These are phyloP conservation scores for Staphylotrichum longicolle DNA, from an alignment of 495 filamentous ascomycete species.

Conservation along the genomic window DNA sequence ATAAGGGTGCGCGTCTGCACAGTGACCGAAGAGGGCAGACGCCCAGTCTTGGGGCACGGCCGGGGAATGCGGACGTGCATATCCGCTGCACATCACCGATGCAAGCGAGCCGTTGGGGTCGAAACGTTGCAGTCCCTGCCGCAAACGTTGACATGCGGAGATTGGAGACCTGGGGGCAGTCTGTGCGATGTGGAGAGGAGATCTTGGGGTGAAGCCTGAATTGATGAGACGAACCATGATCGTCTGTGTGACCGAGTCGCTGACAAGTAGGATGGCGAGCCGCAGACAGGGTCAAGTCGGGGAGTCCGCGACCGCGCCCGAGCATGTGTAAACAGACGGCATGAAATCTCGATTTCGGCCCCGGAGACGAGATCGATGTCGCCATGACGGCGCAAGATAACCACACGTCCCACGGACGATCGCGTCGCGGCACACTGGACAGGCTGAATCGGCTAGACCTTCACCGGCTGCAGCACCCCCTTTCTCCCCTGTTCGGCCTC, in stretches of 20 bases:
- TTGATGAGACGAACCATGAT: conserved; percentile 12
- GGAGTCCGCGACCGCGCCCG: conserved; percentile 2
- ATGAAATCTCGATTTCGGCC: not conserved
- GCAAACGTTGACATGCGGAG: conserved; percentile 1
- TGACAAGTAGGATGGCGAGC: conserved; percentile 8
- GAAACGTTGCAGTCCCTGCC: conserved; percentile 4
- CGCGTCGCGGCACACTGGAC: conserved; percentile 7
- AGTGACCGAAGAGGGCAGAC: not conserved
- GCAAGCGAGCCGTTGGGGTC: conserved; percentile 10
- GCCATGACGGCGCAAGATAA: conserved; percentile 8
- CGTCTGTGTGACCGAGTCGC: not conserved
- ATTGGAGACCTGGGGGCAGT: not conserved
- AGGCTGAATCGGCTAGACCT: conserved; percentile 18
- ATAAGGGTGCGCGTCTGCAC: conserved; percentile 2
- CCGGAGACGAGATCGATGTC: conserved; percentile 3
- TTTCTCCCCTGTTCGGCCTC: not conserved
- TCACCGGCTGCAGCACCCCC: conserved; percentile 21
- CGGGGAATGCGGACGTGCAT: conserved; percentile 8
- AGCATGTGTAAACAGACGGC: conserved; percentile 7
- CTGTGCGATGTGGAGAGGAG: not conserved
- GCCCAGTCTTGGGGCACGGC: not conserved
- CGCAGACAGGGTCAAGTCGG: not conserved
- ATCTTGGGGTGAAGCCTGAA: not conserved
- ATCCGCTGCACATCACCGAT: conserved; percentile 17
- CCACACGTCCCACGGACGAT: conserved; percentile 4